Evolutionary conservation across 495 filamentous ascomycete species (phyloP).

Genomic region (Antarctomyces pellizariae): DNA sequence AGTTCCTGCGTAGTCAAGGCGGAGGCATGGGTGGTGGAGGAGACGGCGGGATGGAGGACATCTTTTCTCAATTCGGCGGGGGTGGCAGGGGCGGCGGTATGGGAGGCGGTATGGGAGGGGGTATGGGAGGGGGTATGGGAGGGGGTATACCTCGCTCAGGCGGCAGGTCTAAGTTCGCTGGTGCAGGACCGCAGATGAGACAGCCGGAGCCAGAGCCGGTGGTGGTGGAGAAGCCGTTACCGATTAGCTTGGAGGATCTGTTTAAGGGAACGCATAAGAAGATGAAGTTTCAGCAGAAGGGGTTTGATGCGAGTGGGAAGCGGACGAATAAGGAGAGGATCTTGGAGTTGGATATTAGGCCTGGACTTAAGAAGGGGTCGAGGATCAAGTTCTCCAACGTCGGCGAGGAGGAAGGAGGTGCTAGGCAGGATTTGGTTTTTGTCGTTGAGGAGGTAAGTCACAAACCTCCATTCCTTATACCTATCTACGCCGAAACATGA

Average conservation of each 20-base stretch:
- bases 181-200: slow-evolving; percentile 21
- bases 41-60: slow-evolving; percentile 22
- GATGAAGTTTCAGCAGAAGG: slow-evolving; percentile 93
- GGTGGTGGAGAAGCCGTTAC: slow-evolving; percentile 64
- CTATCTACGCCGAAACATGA: slow-evolving; percentile 4
- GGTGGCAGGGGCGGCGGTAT: slow-evolving; percentile 16
- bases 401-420: slow-evolving; percentile 90
- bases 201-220: slow-evolving; percentile 62
- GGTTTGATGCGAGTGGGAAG: slow-evolving; percentile 64
- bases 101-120: slow-evolving; percentile 14
- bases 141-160: slow-evolving; percentile 5
- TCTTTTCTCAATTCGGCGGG: slow-evolving; percentile 23
- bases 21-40: slow-evolving; percentile 25
- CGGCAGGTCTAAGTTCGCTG: slow-evolving; percentile 19
- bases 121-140: slow-evolving; percentile 16
- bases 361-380: slow-evolving; percentile 79
- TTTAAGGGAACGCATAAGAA: slow-evolving; percentile 74
- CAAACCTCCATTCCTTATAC: slow-evolving; percentile 1
- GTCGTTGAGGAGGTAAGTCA: slow-evolving; percentile 71
- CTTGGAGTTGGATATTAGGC: slow-evolving; percentile 82
- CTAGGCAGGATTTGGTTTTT: slow-evolving; percentile 90
- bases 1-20: slow-evolving; percentile 40
- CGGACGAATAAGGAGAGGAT: slow-evolving; percentile 70
- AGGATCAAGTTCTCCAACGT: slow-evolving; percentile 96
- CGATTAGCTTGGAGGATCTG: slow-evolving; percentile 67